A percentile compares a stretch with the other conserved stretches of the same genome.
Evolutionary conservation across 2,329 filamentous ascomycete species (phyloP).

Genomic region (Falciphora oryzae): DNA sequence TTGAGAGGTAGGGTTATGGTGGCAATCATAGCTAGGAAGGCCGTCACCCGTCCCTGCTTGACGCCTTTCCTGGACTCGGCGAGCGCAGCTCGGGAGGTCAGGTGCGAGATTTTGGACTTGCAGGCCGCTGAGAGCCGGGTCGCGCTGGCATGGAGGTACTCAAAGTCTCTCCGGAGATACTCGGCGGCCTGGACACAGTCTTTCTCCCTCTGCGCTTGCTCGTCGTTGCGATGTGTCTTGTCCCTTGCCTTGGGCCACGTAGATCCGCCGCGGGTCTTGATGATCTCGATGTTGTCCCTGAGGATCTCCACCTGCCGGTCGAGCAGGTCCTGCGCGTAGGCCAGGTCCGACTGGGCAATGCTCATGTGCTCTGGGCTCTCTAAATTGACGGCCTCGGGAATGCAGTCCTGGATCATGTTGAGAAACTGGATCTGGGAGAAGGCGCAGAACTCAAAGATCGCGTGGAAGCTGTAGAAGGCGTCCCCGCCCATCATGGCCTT

Average conservation of each 20-base stretch:
- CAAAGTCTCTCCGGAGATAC: neutral
- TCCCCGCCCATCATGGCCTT: neutral
- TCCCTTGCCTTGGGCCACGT: neutral
- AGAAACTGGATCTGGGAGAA: neutral
- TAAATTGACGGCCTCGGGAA: neutral
- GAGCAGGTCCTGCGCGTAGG: constrained; percentile 1
- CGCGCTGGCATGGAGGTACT: neutral
- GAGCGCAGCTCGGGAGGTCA: neutral
- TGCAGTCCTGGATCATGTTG: neutral
- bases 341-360: neutral
- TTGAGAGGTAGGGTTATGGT: constrained; percentile 2
- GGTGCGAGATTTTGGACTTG: constrained; percentile 2
- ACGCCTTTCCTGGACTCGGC: neutral
- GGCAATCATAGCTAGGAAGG: neutral
- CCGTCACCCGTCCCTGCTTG: neutral
- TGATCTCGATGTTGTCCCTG: neutral
- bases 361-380: neutral
- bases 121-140: neutral
- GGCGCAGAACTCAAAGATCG: neutral
- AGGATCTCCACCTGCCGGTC: neutral
- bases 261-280: neutral
- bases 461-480: neutral
- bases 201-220: neutral
- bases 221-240: neutral
- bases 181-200: neutral